A percentile compares a stretch with the other conserved stretches of the same genome.
Conservation (phyloP, 1,284 basidiomycete genomes). For the Peniophora sp. region DNA sequence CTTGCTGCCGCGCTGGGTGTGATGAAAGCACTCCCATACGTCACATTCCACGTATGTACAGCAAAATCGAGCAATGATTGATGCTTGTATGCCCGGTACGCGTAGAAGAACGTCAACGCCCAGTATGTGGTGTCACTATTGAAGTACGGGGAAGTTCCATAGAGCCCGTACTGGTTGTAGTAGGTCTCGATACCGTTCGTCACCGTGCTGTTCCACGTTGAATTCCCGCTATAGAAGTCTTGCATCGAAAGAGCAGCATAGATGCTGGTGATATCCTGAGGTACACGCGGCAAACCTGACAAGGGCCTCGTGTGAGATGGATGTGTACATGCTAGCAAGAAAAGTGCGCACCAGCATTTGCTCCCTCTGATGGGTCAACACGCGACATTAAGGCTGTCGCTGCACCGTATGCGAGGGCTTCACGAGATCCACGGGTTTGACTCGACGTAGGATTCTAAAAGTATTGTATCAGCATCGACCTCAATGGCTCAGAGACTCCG, state of each 20-base stretch:
- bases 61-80: neutral
- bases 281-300: too few species aligned
- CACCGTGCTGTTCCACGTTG: neutral
- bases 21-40: neutral
- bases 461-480: too few species aligned
- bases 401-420: too few species aligned
- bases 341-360: too few species aligned
- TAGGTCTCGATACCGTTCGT: neutral
- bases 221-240: neutral
- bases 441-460: too few species aligned
- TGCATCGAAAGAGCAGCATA: neutral
- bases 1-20: neutral
- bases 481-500: too few species aligned
- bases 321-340: too few species aligned
- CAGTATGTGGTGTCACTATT: neutral
- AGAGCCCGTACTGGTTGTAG: neutral
- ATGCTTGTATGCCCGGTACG: neutral
- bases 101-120: neutral
- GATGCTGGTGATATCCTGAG: too few species aligned
- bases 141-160: neutral
- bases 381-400: too few species aligned
- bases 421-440: too few species aligned
- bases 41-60: neutral
- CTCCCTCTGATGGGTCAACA: too few species aligned
- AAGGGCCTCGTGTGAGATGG: too few species aligned